Evolutionary conservation across 768 basidiomycete genomes (phyloP).

Genomic region (Gyrodon lividus): DNA sequence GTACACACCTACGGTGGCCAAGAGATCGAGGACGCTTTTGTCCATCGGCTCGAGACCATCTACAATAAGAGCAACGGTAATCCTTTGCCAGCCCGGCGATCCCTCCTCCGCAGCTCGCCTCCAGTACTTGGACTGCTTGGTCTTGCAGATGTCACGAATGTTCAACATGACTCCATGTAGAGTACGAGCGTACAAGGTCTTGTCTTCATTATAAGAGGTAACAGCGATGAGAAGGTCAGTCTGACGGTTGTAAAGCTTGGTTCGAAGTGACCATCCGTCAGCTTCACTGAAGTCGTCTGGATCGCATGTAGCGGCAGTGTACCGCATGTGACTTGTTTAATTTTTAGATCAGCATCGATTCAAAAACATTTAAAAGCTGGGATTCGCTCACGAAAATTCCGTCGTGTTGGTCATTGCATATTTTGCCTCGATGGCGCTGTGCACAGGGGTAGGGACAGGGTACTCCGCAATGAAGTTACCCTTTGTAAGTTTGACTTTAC

Average conservation of each 20-base stretch:
- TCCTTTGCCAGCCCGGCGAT: slow-evolving; percentile 85
- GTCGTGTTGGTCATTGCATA: slow-evolving; percentile 72
- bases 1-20: slow-evolving; percentile 89
- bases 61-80: slow-evolving; percentile 85
- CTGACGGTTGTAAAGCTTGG: slow-evolving; percentile 81
- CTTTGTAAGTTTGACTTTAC: slow-evolving; percentile 89
- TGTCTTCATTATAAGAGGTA: slow-evolving; percentile 92
- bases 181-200: slow-evolving; percentile 86
- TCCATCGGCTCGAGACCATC: slow-evolving; percentile 96
- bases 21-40: slow-evolving; percentile 86
- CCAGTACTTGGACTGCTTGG: slow-evolving; percentile 93
- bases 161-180: slow-evolving; percentile 97
- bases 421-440: slow-evolving; percentile 77
- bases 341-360: neutral
- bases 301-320: slow-evolving; percentile 89
- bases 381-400: slow-evolving; percentile 79
- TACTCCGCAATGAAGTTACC: slow-evolving; percentile 94
- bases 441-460: slow-evolving; percentile 80
- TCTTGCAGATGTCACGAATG: slow-evolving; percentile 96
- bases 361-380: neutral
- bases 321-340: slow-evolving; percentile 73
- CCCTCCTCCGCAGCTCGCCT: slow-evolving; percentile 79
- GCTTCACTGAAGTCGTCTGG: slow-evolving; percentile 84
- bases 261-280: slow-evolving; percentile 81
- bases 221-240: slow-evolving; percentile 95